Percentiles rank a stretch among this genome's conserved stretches.
These are phyloP conservation scores for Volutella citrinella DNA, from an alignment of 2,329 filamentous ascomycete species.

Conservation along the genomic window DNA sequence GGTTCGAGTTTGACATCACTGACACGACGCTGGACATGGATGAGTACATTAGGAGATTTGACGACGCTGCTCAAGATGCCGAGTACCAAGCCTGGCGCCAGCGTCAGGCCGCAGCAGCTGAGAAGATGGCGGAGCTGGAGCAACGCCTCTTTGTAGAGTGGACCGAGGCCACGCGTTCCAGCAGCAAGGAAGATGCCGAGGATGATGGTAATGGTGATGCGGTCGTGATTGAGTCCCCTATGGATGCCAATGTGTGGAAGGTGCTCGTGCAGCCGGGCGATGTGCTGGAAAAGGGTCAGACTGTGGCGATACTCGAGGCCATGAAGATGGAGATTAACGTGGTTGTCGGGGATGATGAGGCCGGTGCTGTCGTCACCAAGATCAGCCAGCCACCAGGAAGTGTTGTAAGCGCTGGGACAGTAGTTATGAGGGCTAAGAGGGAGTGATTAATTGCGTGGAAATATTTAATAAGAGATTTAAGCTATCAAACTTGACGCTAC, in stretches of 20 bases:
- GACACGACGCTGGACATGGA: conserved; percentile 26
- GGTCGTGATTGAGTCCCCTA: conserved; percentile 7
- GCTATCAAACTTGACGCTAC: no score
- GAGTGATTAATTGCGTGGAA: no score
- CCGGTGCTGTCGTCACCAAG: no score
- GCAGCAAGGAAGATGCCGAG: conserved; percentile 14
- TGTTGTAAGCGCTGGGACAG: no score
- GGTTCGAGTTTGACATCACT: conserved; percentile 27
- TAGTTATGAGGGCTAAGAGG: no score
- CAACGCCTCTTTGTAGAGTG: conserved; percentile 29
- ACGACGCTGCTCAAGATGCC: conserved; percentile 3
- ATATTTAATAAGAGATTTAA: no score
- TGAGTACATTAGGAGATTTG: conserved; percentile 17
- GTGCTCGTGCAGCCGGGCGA: conserved; percentile 43
- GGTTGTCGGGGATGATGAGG: conserved; percentile 6
- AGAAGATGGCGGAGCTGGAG: conserved; percentile 16
- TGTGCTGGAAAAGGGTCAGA: conserved; percentile 17
- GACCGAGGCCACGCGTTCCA: conserved; percentile 16
- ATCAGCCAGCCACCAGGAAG: no score
- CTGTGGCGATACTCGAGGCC: conserved; percentile 47
- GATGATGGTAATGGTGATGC: conserved; percentile 11
- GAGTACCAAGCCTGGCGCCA: neutral
- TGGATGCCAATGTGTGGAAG: conserved; percentile 52
- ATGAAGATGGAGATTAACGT: conserved; percentile 55
- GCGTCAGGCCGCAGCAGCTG: conserved; percentile 4